Conservation (phyloP, 805 yeast genomes). For the Ogataea zsoltii region DNA sequence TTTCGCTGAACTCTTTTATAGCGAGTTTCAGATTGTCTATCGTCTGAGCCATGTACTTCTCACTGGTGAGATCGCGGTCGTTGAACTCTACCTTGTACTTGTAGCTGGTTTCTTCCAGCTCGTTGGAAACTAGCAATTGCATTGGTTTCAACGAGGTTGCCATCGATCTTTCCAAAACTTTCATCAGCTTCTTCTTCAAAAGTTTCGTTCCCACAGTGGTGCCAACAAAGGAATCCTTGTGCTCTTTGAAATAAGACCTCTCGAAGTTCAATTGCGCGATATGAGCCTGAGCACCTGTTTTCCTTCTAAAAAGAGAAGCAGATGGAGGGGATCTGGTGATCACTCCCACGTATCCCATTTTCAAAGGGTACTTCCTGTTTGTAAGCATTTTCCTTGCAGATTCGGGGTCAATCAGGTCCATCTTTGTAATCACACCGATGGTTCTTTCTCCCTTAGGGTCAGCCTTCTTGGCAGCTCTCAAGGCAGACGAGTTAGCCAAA, state of each 20-base stretch:
- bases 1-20: slow-evolving; percentile 81
- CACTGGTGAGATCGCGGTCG: slow-evolving; percentile 91
- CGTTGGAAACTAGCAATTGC: slow-evolving; percentile 79
- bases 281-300: slow-evolving; percentile 60
- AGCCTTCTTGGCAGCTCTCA: slow-evolving; percentile 82
- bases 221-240: slow-evolving; percentile 58
- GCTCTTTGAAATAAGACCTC: slow-evolving; percentile 58
- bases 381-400: slow-evolving; percentile 66
- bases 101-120: slow-evolving; percentile 89
- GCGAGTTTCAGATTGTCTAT: slow-evolving; percentile 83
- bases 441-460: slow-evolving; percentile 97
- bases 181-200: slow-evolving; percentile 78
- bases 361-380: slow-evolving; percentile 83
- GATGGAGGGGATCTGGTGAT: slow-evolving; percentile 67
- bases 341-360: slow-evolving; percentile 99
- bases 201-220: slow-evolving; percentile 75
- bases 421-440: slow-evolving; percentile 91
- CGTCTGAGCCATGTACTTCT: slow-evolving; percentile 89
- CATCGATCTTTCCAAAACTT: slow-evolving; percentile 88
- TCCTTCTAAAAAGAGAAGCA: slow-evolving; percentile 51
- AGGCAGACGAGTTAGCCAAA: slow-evolving; percentile 92
- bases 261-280: slow-evolving; percentile 71
- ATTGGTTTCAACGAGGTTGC: slow-evolving; percentile 87
- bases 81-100: slow-evolving; percentile 95
- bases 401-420: slow-evolving; percentile 83